Evolutionary conservation across 192 early-diverging fungal genomes (phyloP).

Genomic region (Rhizoclosmatium globosum): DNA sequence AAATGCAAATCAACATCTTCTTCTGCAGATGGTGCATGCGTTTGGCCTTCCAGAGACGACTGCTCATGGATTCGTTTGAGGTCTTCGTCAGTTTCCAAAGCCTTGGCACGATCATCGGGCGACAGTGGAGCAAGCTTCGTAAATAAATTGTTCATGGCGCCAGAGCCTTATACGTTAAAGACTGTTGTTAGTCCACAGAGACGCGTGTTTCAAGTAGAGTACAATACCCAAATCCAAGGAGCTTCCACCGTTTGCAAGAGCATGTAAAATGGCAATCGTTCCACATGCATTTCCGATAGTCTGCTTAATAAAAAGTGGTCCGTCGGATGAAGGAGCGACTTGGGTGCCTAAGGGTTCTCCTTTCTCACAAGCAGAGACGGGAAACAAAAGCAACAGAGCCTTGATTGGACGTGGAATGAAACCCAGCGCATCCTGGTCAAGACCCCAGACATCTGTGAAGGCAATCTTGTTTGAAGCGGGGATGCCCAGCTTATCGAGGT

Average conservation of each 20-base stretch:
- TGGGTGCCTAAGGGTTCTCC: constrained; percentile 41
- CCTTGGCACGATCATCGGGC: constrained; percentile 77
- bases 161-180: constrained; percentile 62
- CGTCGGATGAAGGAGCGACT: neutral
- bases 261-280: constrained; percentile 92
- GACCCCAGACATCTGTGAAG: constrained; percentile 84
- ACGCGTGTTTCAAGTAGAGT: neutral
- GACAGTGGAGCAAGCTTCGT: constrained; percentile 56
- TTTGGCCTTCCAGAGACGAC: constrained; percentile 42
- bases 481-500: constrained; percentile 77
- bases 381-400: constrained; percentile 92
- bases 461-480: constrained; percentile 52
- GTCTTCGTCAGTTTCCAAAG: constrained; percentile 68
- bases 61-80: constrained; percentile 52
- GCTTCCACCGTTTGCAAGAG: constrained; percentile 75
- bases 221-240: neutral
- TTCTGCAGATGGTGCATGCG: constrained; percentile 49
- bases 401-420: constrained; percentile 84
- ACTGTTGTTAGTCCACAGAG: constrained; percentile 56
- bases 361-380: constrained; percentile 40
- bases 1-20: constrained; percentile 86
- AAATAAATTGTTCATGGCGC: neutral
- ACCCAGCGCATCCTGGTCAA: constrained; percentile 83
- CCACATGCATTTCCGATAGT: constrained; percentile 95
- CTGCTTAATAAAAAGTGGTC: constrained; percentile 79